Evolutionary conservation across 2,329 filamentous ascomycete genomes (phyloP), one percentile per base, ranked within the genome.

Genomic region (Cercospora sp.): DNA sequence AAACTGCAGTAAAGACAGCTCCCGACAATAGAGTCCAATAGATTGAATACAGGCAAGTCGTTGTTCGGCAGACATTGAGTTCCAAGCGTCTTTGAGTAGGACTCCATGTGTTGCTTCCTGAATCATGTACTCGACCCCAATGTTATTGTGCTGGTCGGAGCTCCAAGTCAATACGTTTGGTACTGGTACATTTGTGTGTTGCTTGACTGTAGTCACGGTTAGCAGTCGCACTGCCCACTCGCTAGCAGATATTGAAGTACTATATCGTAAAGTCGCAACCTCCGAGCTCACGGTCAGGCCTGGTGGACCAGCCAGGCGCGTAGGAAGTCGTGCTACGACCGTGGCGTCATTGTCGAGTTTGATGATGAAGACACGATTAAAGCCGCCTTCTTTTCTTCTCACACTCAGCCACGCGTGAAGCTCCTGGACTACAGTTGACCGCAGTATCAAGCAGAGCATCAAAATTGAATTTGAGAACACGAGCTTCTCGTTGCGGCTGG

Each of bases 41-140:
- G 55, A 30, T 12, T 58, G 13, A 3, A 58, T 58, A 18, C 55
- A 58, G 16, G 9, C 55, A 9, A 58, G 55, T 58, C 28, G 28
- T 26, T 53, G 48, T 7, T 53, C 55, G 10, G 13, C 16, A 13
- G 26, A 31, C 55, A 58, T 33, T 8, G 55, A n/a, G 7, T 58
- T 33, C 55, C 55, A 58, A 12, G 33, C 28, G 3, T 58, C 16
- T 3, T 10, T 58, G 16, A 58, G 26, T 18, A 33, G 5, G 8
- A 33, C 55, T 18, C 55, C 55, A 3, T 10, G 26, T 18, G 28
- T 16, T 31, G 55, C 55, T 33, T 31, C 55, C 26, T 58, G 55
- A 16, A 58, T 58, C 55, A 58, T 58, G 55, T 58, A 58, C 28
- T 58, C 55, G 26, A 23, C 28, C 13, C 55, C 55, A 33, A 58